A percentile compares a stretch with the other conserved stretches of the same genome.
phyloP scores from a whole-genome alignment of 2,329 filamentous ascomycete genomes.

The Ceratocystiopsis sp. region DNA sequence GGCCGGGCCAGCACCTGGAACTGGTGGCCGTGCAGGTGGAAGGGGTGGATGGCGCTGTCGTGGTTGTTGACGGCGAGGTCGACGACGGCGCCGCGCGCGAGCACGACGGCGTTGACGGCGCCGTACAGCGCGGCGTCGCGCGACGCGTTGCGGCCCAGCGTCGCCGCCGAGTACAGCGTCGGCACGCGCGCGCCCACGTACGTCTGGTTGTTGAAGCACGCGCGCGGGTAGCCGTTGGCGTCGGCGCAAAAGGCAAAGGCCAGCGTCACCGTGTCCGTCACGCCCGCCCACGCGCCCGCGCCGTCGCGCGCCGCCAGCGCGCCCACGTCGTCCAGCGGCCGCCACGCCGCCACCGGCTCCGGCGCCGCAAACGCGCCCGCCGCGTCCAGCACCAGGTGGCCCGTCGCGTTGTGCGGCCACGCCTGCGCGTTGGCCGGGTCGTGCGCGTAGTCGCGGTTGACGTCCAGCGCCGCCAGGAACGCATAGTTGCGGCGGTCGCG shows the following conservation, averaged over 20 bases:
- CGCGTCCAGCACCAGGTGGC: conserved; percentile 23
- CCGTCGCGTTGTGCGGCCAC: conserved; percentile 25
- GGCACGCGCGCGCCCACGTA: conserved; percentile 55
- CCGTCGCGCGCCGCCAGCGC: conserved; percentile 37
- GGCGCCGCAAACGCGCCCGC: conserved; percentile 12
- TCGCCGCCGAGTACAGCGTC: conserved; percentile 53
- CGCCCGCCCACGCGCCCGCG: conserved; percentile 14
- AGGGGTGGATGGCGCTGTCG: conserved; percentile 29
- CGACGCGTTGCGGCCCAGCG: conserved; percentile 28
- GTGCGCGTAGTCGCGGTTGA: conserved; percentile 24
- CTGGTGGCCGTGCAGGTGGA: conserved; percentile 38
- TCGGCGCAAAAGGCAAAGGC: conserved; percentile 42
- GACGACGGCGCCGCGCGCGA: conserved; percentile 21
- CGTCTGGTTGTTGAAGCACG: conserved; percentile 46
- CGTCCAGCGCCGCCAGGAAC: conserved; percentile 25
- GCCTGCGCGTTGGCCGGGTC: conserved; percentile 8
- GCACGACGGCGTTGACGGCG: conserved; percentile 23
- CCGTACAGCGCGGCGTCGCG: conserved; percentile 25
- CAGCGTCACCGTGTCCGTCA: conserved; percentile 38
- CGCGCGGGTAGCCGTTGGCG: conserved; percentile 42
- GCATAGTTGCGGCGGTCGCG: conserved; percentile 24
- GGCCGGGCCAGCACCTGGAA: conserved; percentile 33
- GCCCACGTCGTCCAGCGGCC: conserved; percentile 43
- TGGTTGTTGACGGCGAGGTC: conserved; percentile 34
- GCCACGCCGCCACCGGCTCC: conserved; percentile 18